These are phyloP conservation scores for Jamesozyma spencerorum DNA, from an alignment of 805 yeast species.

Conservation along the genomic window DNA sequence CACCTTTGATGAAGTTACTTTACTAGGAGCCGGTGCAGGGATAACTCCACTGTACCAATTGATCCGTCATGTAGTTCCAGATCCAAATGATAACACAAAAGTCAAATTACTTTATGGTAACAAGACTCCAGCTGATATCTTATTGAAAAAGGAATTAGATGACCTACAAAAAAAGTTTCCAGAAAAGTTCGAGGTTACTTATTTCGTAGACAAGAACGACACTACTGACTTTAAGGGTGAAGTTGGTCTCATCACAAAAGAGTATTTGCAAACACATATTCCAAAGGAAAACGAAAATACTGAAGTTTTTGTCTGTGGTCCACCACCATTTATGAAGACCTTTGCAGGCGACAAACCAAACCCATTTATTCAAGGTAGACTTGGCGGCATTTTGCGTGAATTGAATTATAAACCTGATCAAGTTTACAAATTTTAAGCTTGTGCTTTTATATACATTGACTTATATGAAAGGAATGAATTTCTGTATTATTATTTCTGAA, in stretches of 20 bases:
- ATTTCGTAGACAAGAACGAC: slow-evolving; percentile 64
- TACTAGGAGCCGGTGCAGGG: slow-evolving; percentile 95
- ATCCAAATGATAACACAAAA: slow-evolving; percentile 85
- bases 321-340: slow-evolving; percentile 83
- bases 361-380: slow-evolving; percentile 91
- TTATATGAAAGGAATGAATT: no score
- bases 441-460: no score
- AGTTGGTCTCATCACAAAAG: slow-evolving; percentile 72
- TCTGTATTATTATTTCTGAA: no score
- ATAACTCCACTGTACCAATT: slow-evolving; percentile 93
- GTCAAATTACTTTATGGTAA: slow-evolving; percentile 75
- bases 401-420: slow-evolving; percentile 80
- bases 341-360: slow-evolving; percentile 77
- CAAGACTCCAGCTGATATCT: slow-evolving; percentile 66
- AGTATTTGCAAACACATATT: slow-evolving; percentile 49
- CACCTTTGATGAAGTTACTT: slow-evolving; percentile 65
- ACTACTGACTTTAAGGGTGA: slow-evolving; percentile 40
- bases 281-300: slow-evolving; percentile 60
- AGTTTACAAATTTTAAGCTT: slow-evolving; percentile 74
- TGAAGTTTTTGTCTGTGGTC: slow-evolving; percentile 89
- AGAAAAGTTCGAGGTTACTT: slow-evolving; percentile 66
- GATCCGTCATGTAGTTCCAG: slow-evolving; percentile 60
- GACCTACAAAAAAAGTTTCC: slow-evolving; percentile 44
- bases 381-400: slow-evolving; percentile 78
- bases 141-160: slow-evolving; percentile 73